Conservation (phyloP, 768 basidiomycete species). For the Boletellus ananiceps region DNA sequence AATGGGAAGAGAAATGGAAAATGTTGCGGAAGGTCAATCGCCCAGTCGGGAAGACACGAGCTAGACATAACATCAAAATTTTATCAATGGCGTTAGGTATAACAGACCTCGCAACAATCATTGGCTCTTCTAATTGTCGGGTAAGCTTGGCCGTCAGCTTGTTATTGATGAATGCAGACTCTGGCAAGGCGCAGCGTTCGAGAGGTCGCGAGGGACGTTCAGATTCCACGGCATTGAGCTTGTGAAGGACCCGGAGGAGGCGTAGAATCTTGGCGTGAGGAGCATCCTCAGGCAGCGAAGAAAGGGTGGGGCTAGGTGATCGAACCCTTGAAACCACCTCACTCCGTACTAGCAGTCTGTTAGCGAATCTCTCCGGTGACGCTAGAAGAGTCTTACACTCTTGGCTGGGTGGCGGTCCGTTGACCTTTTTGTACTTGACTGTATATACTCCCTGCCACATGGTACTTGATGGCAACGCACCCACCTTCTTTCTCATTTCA, state of each 20-base stretch:
- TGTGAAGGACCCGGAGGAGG: conserved; percentile 81
- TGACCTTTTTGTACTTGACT: conserved; percentile 89
- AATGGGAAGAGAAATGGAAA: conserved; percentile 99
- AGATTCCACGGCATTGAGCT: conserved; percentile 68
- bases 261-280: conserved; percentile 88
- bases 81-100: background rate
- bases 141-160: conserved; percentile 98
- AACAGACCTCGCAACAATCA: conserved; percentile 93
- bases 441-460: conserved; percentile 91
- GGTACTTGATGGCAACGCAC: conserved; percentile 57
- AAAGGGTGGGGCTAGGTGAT: conserved; percentile 62
- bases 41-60: conserved; percentile 96
- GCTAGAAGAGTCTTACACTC: conserved; percentile 46
- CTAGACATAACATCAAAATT: conserved; percentile 36
- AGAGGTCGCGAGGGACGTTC: conserved; percentile 50
- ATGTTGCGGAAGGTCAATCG: conserved; percentile 88
- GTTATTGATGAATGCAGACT: conserved; percentile 92
- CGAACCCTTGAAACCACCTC: conserved; percentile 46
- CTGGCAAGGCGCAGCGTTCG: conserved; percentile 59
- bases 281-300: conserved; percentile 79
- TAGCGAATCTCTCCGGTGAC: background rate
- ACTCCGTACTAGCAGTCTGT: conserved; percentile 30
- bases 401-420: conserved; percentile 65
- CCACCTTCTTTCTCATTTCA: conserved; percentile 72
- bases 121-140: conserved; percentile 93